phyloP scores from a whole-genome alignment of 192 early-diverging fungal genomes.

The Irineochytrium annulatum region DNA sequence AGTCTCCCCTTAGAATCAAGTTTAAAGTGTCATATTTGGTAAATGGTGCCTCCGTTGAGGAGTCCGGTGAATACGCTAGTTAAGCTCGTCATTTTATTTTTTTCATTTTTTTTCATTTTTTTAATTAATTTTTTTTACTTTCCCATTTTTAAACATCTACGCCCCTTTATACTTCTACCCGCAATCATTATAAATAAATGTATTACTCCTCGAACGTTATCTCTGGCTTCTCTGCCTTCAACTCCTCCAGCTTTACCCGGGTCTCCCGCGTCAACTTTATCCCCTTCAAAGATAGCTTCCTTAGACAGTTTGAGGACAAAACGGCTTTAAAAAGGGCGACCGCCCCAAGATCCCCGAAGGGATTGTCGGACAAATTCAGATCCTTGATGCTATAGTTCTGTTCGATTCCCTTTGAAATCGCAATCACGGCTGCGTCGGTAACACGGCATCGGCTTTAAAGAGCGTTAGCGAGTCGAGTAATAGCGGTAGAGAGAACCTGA shows the following conservation, averaged over 20 bases:
- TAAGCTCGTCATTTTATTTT: too few species aligned
- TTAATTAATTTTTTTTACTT: too few species aligned
- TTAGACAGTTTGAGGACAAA: conserved; percentile 27
- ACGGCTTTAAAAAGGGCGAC: conserved; percentile 41
- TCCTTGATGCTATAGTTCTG: conserved; percentile 40
- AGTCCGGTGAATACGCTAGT: conserved; percentile 42
- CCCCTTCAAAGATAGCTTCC: conserved; percentile 27
- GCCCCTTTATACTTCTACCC: too few species aligned
- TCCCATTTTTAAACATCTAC: too few species aligned
- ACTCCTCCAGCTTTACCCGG: conserved; percentile 39
- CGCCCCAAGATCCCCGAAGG: conserved; percentile 31
- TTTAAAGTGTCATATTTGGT: conserved; percentile 46
- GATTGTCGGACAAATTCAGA: conserved; percentile 47
- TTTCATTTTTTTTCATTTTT: too few species aligned
- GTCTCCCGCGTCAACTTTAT: conserved; percentile 36
- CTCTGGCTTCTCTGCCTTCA: conserved; percentile 43
- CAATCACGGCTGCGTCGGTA: conserved; percentile 28
- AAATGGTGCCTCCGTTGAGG: conserved; percentile 56
- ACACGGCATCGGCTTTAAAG: conserved; percentile 31
- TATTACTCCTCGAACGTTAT: conserved; percentile 31
- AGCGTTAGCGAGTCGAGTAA: background rate
- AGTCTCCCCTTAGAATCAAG: conserved; percentile 42
- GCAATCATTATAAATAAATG: too few species aligned
- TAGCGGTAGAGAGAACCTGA: conserved; percentile 26
- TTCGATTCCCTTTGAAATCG: conserved; percentile 39